Evolutionary conservation across 768 basidiomycete genomes (phyloP).

Genomic region (Pleurotus citrinopileatus): DNA sequence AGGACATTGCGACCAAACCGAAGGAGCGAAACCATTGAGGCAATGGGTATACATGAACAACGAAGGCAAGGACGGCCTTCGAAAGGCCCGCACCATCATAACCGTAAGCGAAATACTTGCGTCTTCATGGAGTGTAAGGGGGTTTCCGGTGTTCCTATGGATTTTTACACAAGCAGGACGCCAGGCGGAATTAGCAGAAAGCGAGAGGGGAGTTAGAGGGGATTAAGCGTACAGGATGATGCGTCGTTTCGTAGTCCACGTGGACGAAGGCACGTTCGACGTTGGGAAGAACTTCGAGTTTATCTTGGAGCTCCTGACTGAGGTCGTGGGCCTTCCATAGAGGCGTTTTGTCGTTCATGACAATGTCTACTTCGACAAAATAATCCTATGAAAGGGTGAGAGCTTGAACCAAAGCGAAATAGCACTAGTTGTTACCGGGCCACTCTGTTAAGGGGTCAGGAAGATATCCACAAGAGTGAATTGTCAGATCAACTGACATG

Average conservation of each 20-base stretch:
- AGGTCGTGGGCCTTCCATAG: conserved; percentile 87
- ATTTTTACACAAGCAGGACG: conserved; percentile 3
- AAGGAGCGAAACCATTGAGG: too few species aligned
- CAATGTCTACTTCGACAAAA: conserved; percentile 94
- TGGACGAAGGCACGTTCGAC: conserved; percentile 95
- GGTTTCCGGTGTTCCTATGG: conserved; percentile 53
- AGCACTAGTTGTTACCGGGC: conserved; percentile 48
- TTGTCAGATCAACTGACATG: conserved; percentile 52
- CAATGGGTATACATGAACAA: neutral
- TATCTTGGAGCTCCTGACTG: conserved; percentile 82
- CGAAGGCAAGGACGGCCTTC: conserved; percentile 21
- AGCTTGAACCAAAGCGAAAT: neutral
- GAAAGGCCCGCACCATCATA: too few species aligned
- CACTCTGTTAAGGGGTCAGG: conserved; percentile 45
- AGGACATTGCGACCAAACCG: too few species aligned
- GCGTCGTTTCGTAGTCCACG: conserved; percentile 92
- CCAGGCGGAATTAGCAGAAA: neutral
- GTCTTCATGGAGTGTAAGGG: too few species aligned
- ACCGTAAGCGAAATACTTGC: too few species aligned
- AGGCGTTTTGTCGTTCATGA: conserved; percentile 86
- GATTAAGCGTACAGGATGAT: conserved; percentile 44
- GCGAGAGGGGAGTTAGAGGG: neutral
- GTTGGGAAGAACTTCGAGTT: conserved; percentile 84
- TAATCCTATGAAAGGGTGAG: conserved; percentile 52
- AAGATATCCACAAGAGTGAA: conserved; percentile 12